phyloP scores from a whole-genome alignment of 805 yeast species.

The Yarrowia divulgata region DNA sequence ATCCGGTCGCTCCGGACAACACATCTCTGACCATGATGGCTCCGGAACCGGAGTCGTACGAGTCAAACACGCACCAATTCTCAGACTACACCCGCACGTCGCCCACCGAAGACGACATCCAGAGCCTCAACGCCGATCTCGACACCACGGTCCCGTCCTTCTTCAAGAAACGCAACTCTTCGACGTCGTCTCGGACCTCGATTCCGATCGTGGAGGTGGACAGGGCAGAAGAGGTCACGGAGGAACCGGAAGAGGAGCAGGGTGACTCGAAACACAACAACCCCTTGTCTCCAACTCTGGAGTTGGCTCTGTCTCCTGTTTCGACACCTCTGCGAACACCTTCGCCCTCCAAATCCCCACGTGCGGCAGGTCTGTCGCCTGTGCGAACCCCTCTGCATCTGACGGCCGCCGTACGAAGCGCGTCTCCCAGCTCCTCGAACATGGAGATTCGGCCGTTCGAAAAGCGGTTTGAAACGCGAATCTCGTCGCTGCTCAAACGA shows the following conservation, averaged over 20 bases:
- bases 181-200: background rate
- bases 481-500: slow-evolving; percentile 13
- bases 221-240: background rate
- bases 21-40: slow-evolving; percentile 11
- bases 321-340: slow-evolving; percentile 10
- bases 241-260: background rate
- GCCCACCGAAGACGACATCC: slow-evolving; percentile 29
- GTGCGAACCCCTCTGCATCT: slow-evolving; percentile 16
- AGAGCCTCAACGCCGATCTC: slow-evolving; percentile 14
- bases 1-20: background rate
- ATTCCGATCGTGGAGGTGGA: slow-evolving; percentile 13
- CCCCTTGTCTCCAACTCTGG: slow-evolving; percentile 15
- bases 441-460: slow-evolving; percentile 33
- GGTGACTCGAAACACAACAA: background rate
- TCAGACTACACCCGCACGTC: slow-evolving; percentile 6
- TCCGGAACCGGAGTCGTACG: slow-evolving; percentile 22
- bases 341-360: slow-evolving; percentile 9
- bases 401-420: background rate
- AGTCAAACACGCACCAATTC: background rate
- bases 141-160: slow-evolving; percentile 22
- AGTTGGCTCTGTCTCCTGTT: slow-evolving; percentile 19
- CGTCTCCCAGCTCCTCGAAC: slow-evolving; percentile 26
- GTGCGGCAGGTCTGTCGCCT: slow-evolving; percentile 5
- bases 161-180: slow-evolving; percentile 16
- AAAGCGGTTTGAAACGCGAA: slow-evolving; percentile 27